Conservation (phyloP, 1,139 yeast species). For the Eremothecium gossypii region DNA sequence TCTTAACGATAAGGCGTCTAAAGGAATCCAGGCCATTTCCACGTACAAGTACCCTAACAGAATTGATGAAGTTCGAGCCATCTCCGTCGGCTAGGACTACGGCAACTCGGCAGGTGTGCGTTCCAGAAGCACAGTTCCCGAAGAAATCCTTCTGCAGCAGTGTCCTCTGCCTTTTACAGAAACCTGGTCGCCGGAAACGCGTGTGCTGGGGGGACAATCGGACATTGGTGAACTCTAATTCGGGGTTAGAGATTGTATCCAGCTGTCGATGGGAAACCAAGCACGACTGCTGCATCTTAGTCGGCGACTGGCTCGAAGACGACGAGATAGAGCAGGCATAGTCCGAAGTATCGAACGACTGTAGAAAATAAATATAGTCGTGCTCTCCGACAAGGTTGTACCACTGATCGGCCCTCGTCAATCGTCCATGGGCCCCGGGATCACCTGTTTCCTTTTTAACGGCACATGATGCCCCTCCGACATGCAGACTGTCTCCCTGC, state of each 20-base stretch:
- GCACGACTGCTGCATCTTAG: conserved; percentile 1
- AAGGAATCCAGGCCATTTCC: no score
- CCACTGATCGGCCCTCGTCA: no score
- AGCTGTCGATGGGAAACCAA: not conserved
- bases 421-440: no score
- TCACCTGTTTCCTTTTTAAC: no score
- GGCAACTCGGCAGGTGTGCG: conserved; percentile 1
- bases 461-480: no score
- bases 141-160: conserved; percentile 6
- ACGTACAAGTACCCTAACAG: no score
- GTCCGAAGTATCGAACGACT: conserved; percentile 6
- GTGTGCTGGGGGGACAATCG: not conserved
- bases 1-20: no score
- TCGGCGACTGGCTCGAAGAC: conserved; percentile 6
- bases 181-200: not conserved
- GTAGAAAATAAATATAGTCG: conserved; percentile 5
- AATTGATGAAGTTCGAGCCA: no score
- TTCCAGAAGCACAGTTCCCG: conserved; percentile 1
- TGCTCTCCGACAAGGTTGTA: not conserved
- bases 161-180: conserved; percentile 4
- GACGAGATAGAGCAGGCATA: conserved; percentile 5
- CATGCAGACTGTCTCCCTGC: no score
- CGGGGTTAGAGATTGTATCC: not conserved
- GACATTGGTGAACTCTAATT: not conserved
- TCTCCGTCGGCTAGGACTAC: not conserved